Base-by-base conservation (phyloP, 495 filamentous ascomycete genomes). In the Aspergillus ostianus region DNA sequence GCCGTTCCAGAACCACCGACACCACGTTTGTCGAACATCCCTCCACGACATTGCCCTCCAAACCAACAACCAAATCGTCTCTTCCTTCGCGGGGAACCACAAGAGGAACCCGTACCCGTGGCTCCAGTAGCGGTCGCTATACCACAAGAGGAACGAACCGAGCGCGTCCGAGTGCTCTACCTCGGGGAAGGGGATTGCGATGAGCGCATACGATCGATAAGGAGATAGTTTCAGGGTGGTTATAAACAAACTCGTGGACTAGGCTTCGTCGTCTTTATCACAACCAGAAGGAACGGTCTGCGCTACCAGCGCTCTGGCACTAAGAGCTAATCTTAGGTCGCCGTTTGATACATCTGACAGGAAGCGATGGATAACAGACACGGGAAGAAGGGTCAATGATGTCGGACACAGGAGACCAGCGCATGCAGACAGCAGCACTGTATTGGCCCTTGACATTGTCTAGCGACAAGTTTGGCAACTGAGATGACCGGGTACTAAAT, bases 11-110 rank as follows among this genome's bases (percentile, higher is more conserved):
- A 80, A 97, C 93, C 26, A 97, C 90, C 27, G 94, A 97, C 72
- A 96, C 92, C 15, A 92, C 91, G 13, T 98, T 97, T 66, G 85
- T 97, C 23, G 92, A 96, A 21, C 89, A 97, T 69, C 92, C 92
- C 17, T 85, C 90, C 1, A 84, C 81, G 36, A 75, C 70, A 20
- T 52, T 70, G 9, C 85, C 86, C 19, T 85, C 87, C 6, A 90
- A 87, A 71, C 76, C 83, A 4, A 72, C 86, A 3, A 77, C 83
- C n/a, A 89, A 85, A 62, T 86, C 87, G 67, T 68, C 83, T 45
- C 84, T 83, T 10, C 80, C 86, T 2, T 56, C 62, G 13, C 63
- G 67, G 23, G 67, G 68, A 27, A 54, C 57, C 13, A 55, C 58
- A 15, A 58, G 57, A 51, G 71, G 70, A 20, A 48, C 59, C 20